Percentiles rank a stretch among this genome's conserved stretches.
phyloP scores from a whole-genome alignment of 1,284 basidiomycete genomes.

The Earliella scabrosa region DNA sequence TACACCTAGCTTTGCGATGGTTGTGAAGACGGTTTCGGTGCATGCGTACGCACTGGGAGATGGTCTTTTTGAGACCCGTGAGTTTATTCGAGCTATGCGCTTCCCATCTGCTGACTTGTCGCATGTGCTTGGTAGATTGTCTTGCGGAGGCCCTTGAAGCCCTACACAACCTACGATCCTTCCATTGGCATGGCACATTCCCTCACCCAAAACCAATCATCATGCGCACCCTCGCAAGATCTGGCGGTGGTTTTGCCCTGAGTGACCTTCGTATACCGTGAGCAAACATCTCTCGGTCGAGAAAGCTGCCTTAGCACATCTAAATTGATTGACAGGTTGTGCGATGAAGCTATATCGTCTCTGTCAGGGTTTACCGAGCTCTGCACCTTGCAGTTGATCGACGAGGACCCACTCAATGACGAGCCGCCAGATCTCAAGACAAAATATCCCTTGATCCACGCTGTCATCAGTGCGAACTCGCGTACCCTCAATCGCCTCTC shows the following conservation, averaged over 20 bases:
- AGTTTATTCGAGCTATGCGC: background rate
- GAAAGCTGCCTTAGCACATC: no score
- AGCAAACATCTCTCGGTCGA: no score
- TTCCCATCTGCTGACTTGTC: background rate
- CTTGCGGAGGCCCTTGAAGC: conserved; percentile 8
- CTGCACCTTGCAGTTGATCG: background rate
- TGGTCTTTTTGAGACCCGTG: conserved; percentile 10
- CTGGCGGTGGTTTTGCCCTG: background rate
- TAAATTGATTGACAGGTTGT: no score
- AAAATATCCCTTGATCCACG: background rate
- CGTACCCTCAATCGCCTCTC: background rate
- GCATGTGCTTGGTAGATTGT: background rate
- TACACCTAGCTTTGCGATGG: conserved; percentile 13
- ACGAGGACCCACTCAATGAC: background rate
- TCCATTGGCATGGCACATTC: conserved; percentile 12
- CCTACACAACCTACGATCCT: conserved; percentile 9
- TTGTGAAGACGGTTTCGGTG: conserved; percentile 14
- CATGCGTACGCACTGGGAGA: conserved; percentile 2
- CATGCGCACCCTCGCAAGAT: conserved; percentile 7
- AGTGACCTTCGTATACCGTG: conserved; percentile 4
- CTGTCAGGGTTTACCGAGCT: background rate
- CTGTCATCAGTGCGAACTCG: background rate
- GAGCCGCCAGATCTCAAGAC: background rate
- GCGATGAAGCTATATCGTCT: no score
- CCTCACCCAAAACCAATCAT: conserved; percentile 4